These are phyloP conservation scores for Sparassis latifolia DNA, from an alignment of 1,284 basidiomycete species.

Conservation along the genomic window DNA sequence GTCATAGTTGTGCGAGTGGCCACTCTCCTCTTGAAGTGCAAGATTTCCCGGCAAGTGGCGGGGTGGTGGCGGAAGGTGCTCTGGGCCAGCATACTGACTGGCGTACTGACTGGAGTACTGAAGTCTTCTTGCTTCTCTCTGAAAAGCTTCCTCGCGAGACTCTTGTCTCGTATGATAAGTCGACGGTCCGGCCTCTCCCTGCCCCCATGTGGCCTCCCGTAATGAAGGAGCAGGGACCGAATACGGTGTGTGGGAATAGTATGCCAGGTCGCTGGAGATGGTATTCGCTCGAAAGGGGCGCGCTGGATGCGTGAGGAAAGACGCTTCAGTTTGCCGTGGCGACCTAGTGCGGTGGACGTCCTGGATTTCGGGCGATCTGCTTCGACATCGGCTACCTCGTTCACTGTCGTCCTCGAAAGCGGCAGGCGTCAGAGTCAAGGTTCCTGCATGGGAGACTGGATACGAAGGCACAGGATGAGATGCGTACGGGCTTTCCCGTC, in stretches of 20 bases:
- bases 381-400: conserved; percentile 3
- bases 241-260: background rate
- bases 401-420: conserved; percentile 9
- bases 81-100: too few species aligned
- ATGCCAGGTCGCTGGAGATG: background rate
- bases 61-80: too few species aligned
- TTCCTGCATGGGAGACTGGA: background rate
- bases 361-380: conserved; percentile 7
- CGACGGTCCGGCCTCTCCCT: background rate
- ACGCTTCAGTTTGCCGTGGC: background rate
- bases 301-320: background rate
- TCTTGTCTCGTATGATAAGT: background rate
- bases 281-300: background rate
- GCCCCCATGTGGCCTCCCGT: background rate
- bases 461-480: conserved; percentile 2
- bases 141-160: too few species aligned
- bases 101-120: too few species aligned
- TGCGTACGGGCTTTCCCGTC: conserved; percentile 5
- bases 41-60: too few species aligned
- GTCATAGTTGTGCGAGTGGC: too few species aligned
- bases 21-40: too few species aligned
- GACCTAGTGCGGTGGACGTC: background rate
- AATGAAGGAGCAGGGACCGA: background rate
- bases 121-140: too few species aligned
- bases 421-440: conserved; percentile 9